These are phyloP conservation scores for Yamadazyma pseudoaaseri DNA, from an alignment of 1,139 yeast species.

Conservation along the genomic window DNA sequence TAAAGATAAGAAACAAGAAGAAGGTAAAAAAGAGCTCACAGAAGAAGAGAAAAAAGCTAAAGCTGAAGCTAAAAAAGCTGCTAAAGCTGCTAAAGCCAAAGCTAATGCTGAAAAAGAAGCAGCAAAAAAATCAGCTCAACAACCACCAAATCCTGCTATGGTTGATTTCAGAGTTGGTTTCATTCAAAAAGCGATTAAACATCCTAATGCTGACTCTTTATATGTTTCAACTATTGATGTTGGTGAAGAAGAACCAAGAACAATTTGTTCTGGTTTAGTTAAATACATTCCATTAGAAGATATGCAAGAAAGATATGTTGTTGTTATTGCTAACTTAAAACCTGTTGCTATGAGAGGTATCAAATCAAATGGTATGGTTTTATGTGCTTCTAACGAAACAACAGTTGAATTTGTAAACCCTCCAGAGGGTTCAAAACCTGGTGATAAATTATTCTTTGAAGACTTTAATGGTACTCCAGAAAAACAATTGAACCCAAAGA, in stretches of 20 bases:
- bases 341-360: slow-evolving; percentile 79
- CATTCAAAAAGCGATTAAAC: slow-evolving; percentile 94
- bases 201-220: slow-evolving; percentile 96
- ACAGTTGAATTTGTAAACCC: slow-evolving; percentile 91
- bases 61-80: slow-evolving; percentile 64
- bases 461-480: slow-evolving; percentile 87
- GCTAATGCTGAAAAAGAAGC: slow-evolving; percentile 62
- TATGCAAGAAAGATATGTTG: slow-evolving; percentile 49
- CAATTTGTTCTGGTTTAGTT: slow-evolving; percentile 89
- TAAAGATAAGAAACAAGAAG: slow-evolving; percentile 12
- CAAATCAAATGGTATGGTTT: slow-evolving; percentile 93
- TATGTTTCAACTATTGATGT: slow-evolving; percentile 95
- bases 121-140: slow-evolving; percentile 55
- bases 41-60: slow-evolving; percentile 66
- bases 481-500: slow-evolving; percentile 93
- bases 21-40: slow-evolving; percentile 23
- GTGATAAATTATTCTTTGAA: slow-evolving; percentile 95
- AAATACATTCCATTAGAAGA: slow-evolving; percentile 47
- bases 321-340: slow-evolving; percentile 59
- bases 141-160: slow-evolving; percentile 73
- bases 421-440: slow-evolving; percentile 91
- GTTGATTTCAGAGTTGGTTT: slow-evolving; percentile 94
- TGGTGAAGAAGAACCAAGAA: slow-evolving; percentile 97
- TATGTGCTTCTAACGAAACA: slow-evolving; percentile 78
- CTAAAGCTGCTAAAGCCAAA: slow-evolving; percentile 71